phyloP scores from a whole-genome alignment of 2,329 filamentous ascomycete species.

The Aspergillus cejpii region DNA sequence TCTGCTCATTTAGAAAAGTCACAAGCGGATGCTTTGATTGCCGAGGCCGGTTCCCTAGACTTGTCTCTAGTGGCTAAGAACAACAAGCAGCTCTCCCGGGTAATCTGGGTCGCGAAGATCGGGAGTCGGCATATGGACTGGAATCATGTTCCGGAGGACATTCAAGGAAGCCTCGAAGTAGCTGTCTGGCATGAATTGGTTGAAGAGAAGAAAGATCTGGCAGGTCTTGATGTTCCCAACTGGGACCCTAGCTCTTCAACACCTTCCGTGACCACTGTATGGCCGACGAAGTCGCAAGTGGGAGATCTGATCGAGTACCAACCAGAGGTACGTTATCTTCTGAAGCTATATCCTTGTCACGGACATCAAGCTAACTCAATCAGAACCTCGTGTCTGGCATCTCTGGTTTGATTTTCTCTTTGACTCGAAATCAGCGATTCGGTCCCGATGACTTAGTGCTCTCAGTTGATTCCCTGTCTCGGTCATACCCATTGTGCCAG shows the following conservation, averaged over 20 bases:
- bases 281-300: slow-evolving; percentile 37
- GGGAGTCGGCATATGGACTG: slow-evolving; percentile 91
- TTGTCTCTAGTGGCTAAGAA: slow-evolving; percentile 64
- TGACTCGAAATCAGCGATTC: slow-evolving; percentile 70
- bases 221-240: slow-evolving; percentile 58
- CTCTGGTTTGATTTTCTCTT: slow-evolving; percentile 65
- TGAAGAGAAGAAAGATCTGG: slow-evolving; percentile 57
- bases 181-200: slow-evolving; percentile 91
- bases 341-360: not conserved
- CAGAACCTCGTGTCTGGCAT: slow-evolving; percentile 83
- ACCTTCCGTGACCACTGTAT: slow-evolving; percentile 42
- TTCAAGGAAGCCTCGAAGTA: slow-evolving; percentile 67
- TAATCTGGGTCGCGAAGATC: slow-evolving; percentile 89
- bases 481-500: slow-evolving; percentile 70
- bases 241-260: slow-evolving; percentile 49
- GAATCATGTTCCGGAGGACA: slow-evolving; percentile 76
- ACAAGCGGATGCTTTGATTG: slow-evolving; percentile 73
- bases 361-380: slow-evolving; percentile 4
- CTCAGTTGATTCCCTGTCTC: slow-evolving; percentile 71
- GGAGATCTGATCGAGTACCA: slow-evolving; percentile 76
- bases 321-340: slow-evolving; percentile 47
- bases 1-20: slow-evolving; percentile 65
- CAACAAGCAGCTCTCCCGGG: slow-evolving; percentile 64
- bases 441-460: slow-evolving; percentile 72
- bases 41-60: slow-evolving; percentile 78